Evolutionary conservation across 1,284 basidiomycete genomes (phyloP).

Genomic region (Trametes versicolor): DNA sequence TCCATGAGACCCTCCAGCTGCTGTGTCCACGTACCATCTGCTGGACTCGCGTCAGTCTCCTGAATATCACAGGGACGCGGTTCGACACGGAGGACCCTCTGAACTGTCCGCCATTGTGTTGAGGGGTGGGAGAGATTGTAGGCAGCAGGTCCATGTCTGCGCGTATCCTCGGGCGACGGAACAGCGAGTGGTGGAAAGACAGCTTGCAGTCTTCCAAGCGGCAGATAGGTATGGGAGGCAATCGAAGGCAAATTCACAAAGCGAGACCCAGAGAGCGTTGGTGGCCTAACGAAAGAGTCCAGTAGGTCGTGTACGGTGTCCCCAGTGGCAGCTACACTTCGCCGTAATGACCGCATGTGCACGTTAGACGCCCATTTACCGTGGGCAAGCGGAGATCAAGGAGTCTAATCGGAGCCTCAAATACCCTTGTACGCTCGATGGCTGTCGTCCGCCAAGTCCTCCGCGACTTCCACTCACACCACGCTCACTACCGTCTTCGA

Average conservation of each 20-base stretch:
- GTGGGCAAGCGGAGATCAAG: conserved; percentile 15
- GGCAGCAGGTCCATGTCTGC: conserved; percentile 69
- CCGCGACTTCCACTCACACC: conserved; percentile 14
- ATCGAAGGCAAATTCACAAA: conserved; percentile 2
- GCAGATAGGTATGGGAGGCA: background rate
- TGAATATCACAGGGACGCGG: conserved; percentile 82
- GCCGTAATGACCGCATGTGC: conserved; percentile 18
- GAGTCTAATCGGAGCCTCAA: conserved; percentile 13
- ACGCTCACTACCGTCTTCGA: conserved; percentile 10
- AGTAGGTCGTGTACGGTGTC: background rate
- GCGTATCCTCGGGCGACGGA: conserved; percentile 52
- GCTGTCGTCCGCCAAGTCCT: conserved; percentile 19
- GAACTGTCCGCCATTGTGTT: conserved; percentile 45
- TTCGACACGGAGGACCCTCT: conserved; percentile 51
- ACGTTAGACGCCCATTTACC: conserved; percentile 9
- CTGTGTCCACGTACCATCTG: conserved; percentile 75
- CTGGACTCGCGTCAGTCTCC: conserved; percentile 80
- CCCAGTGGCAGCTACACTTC: background rate
- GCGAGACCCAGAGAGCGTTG: background rate
- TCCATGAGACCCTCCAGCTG: background rate
- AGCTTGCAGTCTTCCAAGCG: conserved; percentile 39
- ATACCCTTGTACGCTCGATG: conserved; percentile 10
- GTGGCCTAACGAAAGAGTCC: background rate
- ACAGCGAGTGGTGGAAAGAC: conserved; percentile 47
- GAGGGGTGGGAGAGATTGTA: conserved; percentile 53